Evolutionary conservation across 2,329 filamentous ascomycete genomes (phyloP), one percentile per base, ranked within the genome.

Genomic region (Cladobotryum protrusum): DNA sequence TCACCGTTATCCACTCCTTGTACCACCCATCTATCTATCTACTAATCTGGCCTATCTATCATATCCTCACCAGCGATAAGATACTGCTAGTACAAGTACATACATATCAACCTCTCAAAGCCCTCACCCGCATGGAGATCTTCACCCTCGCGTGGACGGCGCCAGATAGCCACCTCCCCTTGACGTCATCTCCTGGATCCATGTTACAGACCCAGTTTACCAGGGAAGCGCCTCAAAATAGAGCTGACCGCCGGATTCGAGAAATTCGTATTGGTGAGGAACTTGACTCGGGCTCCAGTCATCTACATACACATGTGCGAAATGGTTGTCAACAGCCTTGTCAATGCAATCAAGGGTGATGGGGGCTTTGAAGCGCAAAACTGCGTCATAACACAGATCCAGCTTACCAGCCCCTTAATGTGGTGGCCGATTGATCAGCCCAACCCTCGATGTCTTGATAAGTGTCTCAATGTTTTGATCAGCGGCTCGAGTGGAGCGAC

Each of bases 171-270:
- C 20, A 45, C 24, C 18, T 35, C 43, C 18, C 15, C 37, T 18
- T 49, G 47, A 45, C 47, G 42, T 49, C 47, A 49, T 49, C 14
- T 45, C 34, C 24, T n/a, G 36, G 35, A 20, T 20, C 32, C 17
- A 44, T 49, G 47, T 49, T 39, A 49, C 35, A 14, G 42, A 34
- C 47, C 42, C 47, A 15, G 20, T 35, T 19, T 24, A 11, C 24
- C 15, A 43, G 14, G 34, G n/a, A n/a, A 34, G 45, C 37, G 37
- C 35, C 15, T 37, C 24, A 36, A 34, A 40, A 35, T 20, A 42
- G 47, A 35, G 42, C 47, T 40, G 47, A 40, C 15, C 41, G 15
- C 47, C 35, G 35, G 33, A 45, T 29, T 40, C 36, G 29, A 18
- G n/a, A 5, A 12, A 32, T 18, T 29, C 12, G 45, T 20, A 47